Conservation (phyloP, 352 stramenopile genomes). For the Salisapilia sapeloensis region DNA sequence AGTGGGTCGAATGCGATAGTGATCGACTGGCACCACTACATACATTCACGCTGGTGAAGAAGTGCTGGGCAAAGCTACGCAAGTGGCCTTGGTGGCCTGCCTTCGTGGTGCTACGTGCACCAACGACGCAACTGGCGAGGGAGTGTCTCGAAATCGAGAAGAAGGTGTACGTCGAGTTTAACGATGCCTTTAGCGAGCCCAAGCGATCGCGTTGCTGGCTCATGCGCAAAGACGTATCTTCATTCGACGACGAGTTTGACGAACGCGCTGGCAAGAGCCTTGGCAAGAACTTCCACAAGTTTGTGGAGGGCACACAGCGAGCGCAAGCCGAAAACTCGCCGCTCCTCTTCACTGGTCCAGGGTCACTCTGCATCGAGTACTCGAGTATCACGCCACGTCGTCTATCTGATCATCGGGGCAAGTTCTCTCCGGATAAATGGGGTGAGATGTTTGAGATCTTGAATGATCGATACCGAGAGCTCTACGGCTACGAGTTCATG, state of each 20-base stretch:
- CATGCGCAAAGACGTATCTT: constrained; percentile 60
- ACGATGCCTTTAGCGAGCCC: constrained; percentile 52
- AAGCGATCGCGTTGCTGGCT: constrained; percentile 72
- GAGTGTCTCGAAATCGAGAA: constrained; percentile 42
- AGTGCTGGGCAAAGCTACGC: constrained; percentile 73
- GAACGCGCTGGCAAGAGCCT: constrained; percentile 64
- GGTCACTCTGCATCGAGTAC: constrained; percentile 64
- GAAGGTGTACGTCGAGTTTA: constrained; percentile 75
- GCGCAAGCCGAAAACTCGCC: constrained; percentile 43
- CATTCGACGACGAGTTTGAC: constrained; percentile 58
- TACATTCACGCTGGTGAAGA: constrained; percentile 71
- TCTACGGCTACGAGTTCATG: constrained; percentile 20
- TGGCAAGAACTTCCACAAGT: constrained; percentile 62
- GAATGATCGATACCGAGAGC: constrained; percentile 28
- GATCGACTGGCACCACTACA: constrained; percentile 55
- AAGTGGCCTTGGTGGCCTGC: constrained; percentile 76
- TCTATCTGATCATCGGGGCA: constrained; percentile 21
- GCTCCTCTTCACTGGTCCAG: constrained; percentile 38
- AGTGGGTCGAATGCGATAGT: constrained; percentile 35
- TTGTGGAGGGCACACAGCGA: constrained; percentile 53
- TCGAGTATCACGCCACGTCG: constrained; percentile 48
- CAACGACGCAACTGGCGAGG: constrained; percentile 26
- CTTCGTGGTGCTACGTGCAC: constrained; percentile 59
- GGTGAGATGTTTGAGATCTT: constrained; percentile 51
- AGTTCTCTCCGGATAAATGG: constrained; percentile 31